Conservation (phyloP, 2,329 filamentous ascomycete species). For the Penicillium expansum region DNA sequence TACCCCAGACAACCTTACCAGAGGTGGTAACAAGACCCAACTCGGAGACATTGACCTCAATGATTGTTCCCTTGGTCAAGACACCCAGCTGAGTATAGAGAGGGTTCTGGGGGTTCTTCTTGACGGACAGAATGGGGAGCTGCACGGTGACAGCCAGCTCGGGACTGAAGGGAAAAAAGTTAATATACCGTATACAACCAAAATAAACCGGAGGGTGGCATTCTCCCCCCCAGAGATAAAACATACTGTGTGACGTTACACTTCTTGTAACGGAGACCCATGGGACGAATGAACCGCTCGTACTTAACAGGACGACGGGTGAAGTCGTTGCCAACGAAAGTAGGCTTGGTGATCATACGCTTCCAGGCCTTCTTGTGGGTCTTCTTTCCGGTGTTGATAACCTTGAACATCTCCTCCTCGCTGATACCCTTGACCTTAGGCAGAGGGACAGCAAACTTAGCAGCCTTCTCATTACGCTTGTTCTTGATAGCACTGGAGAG, state of each 20-base stretch:
- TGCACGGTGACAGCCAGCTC: constrained; percentile 85
- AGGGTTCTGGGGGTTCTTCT: constrained; percentile 85
- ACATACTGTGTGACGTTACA: constrained; percentile 60
- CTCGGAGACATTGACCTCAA: constrained; percentile 92
- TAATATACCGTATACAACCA: constrained; percentile 10
- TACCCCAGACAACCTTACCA: constrained; percentile 91
- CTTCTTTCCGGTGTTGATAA: constrained; percentile 95
- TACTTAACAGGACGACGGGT: constrained; percentile 81
- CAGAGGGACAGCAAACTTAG: constrained; percentile 85
- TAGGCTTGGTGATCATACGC: constrained; percentile 70
- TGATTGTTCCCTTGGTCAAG: constrained; percentile 76
- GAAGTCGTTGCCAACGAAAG: constrained; percentile 89
- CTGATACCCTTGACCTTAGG: constrained; percentile 91
- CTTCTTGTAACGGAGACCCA: constrained; percentile 78
- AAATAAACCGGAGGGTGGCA: neutral
- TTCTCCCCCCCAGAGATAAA: neutral
- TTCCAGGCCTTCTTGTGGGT: constrained; percentile 75
- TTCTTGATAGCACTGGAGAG: constrained; percentile 89
- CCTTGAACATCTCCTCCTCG: constrained; percentile 98
- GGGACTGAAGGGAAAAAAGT: constrained; percentile 43
- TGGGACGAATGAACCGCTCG: constrained; percentile 69
- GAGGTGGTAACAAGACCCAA: constrained; percentile 84
- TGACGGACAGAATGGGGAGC: constrained; percentile 72
- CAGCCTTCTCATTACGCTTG: constrained; percentile 89
- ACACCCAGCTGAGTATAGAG: constrained; percentile 92